Evolutionary conservation across 108 stramenopile genomes (phyloP).

Genomic region (Pseudonitzschia multiseries): DNA sequence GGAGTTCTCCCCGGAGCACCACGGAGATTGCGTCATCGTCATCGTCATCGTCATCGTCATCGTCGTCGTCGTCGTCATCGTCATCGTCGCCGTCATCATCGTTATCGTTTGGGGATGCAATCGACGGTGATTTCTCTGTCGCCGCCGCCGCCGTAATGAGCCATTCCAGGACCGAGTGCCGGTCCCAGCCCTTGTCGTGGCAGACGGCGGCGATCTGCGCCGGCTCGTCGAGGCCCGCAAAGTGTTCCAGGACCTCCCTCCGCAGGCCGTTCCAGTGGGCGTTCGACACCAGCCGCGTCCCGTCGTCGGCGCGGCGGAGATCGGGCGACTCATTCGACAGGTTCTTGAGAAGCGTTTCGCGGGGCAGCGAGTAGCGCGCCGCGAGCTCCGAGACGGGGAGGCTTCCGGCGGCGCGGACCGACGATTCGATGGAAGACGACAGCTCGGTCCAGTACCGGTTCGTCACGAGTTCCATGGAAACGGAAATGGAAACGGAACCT

Average conservation of each 20-base stretch:
- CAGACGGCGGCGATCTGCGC: constrained; percentile 14
- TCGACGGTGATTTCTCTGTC: too few species aligned
- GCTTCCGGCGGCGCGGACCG: neutral
- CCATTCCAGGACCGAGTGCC: constrained; percentile 20
- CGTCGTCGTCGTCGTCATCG: too few species aligned
- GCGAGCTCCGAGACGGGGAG: neutral
- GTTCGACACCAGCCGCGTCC: constrained; percentile 6
- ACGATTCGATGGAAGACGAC: neutral
- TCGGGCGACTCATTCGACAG: neutral
- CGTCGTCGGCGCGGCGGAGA: neutral
- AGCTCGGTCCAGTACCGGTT: constrained; percentile 1
- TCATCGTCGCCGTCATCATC: too few species aligned
- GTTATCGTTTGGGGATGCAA: too few species aligned
- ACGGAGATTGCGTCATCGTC: neutral
- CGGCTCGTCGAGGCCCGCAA: constrained; percentile 15
- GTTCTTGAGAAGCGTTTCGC: neutral
- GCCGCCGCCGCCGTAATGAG: neutral
- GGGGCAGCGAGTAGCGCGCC: neutral
- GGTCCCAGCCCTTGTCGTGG: constrained; percentile 24
- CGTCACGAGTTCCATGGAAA: constrained; percentile 22
- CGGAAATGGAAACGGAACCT: too few species aligned
- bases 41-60: too few species aligned
- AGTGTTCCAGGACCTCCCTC: neutral
- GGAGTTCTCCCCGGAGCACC: constrained; percentile 23
- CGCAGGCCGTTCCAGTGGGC: neutral